A percentile compares a stretch with the other conserved stretches of the same genome.
Conservation (phyloP, 225 moss, liverwort and hornwort genomes). For the Polytrichum commune region DNA sequence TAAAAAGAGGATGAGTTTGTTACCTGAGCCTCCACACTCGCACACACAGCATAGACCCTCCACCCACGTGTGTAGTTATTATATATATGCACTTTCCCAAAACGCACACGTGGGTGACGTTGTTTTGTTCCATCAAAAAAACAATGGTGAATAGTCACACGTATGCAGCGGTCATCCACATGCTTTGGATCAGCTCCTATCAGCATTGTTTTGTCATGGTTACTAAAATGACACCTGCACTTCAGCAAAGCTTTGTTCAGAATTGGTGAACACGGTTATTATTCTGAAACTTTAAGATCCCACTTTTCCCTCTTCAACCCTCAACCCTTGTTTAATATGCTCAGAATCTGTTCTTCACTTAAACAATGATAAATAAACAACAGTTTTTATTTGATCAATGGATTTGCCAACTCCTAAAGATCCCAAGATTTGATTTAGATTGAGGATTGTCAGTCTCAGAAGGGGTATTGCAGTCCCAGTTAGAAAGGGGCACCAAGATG, state of each 20-base stretch:
- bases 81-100: constrained; percentile 95
- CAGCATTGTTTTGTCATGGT: constrained; percentile 91
- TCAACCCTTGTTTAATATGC: too few species aligned
- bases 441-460: too few species aligned
- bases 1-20: not conserved
- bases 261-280: not conserved
- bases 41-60: constrained; percentile 91
- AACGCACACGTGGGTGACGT: constrained; percentile 89
- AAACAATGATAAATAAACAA: not conserved
- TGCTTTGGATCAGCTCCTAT: constrained; percentile 89
- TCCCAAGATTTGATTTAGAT: too few species aligned
- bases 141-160: constrained; percentile 95
- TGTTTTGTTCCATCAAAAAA: constrained; percentile 89
- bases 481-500: too few species aligned
- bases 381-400: not conserved
- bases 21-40: constrained; percentile 98
- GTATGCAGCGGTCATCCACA: constrained; percentile 77
- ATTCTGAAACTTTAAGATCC: too few species aligned
- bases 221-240: constrained; percentile 83
- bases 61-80: constrained; percentile 97
- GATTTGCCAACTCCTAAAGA: not conserved
- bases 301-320: too few species aligned
- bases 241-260: constrained; percentile 7
- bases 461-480: too few species aligned
- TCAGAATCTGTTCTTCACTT: too few species aligned